Evolutionary conservation across 306 rosid species (phyloP), one percentile per base, ranked within the genome.

Genomic region (Rosa persica): DNA sequence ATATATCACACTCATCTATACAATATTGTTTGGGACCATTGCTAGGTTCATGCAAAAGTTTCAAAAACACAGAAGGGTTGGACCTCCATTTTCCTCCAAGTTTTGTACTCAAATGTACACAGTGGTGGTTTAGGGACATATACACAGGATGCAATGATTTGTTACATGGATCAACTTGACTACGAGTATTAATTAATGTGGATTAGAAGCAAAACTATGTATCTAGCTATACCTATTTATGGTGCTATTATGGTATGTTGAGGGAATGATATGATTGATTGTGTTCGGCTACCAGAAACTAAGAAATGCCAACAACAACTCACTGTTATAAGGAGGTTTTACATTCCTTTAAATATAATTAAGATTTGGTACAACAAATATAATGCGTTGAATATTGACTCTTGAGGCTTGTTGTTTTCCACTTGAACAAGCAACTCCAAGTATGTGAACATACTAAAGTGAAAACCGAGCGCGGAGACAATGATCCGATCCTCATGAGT

Each of bases 341-440:
- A 48, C 77, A 62, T 78, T 79, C 73, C 88, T 87, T 87, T 46
- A 42, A 72, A 68, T 68, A 19, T 73, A 76, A 80, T 79, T 69
- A 69, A 84, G 73, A 69, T 76, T 84, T 64, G 87, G 90, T 81
- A 49, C 78, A 81, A 54, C 86, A 70, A 25, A 43, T 75, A 57
- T 43, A 78, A 55, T 71, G 13, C 20, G 64, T 48, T 75, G 60
- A 54, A 19, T 49, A 38, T 47, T 72, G 27, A 8, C 0, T 51
- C 44, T 68, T 11, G 68, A 11, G 11, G 68, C 42, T 62, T 30
- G 4, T 30, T 51, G 8, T 52, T 72, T 61, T 34, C 44, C 43
- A 34, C 20, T 34, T 7, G 44, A 6, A 34, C 8, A 34, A 20
- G n/a, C 71, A 38, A 36, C 47, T 38, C n/a, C 71, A 38, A 66